A percentile compares a stretch with the other conserved stretches of the same genome.
These are phyloP conservation scores for Mucor indicus DNA, from an alignment of 371 early-diverging fungal species.

Conservation along the genomic window DNA sequence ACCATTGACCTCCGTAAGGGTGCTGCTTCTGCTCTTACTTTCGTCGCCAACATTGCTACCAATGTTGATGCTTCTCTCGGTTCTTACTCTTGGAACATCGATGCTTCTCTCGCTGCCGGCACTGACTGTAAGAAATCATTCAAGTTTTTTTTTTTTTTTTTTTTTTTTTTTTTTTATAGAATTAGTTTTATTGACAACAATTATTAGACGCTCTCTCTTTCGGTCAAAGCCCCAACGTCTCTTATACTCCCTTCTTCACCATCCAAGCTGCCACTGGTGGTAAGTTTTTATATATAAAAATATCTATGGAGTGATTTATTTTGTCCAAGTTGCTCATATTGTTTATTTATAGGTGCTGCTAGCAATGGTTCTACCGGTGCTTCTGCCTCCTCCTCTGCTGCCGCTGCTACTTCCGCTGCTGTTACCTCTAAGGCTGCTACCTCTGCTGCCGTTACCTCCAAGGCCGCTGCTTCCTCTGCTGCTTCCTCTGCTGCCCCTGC, in stretches of 20 bases:
- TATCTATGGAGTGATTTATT: too few relatives aligned
- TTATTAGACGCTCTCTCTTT: slow-evolving; percentile 16
- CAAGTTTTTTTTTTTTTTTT: too few relatives aligned
- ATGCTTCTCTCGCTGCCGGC: slow-evolving; percentile 28
- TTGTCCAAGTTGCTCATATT: too few relatives aligned
- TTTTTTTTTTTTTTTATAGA: not conserved
- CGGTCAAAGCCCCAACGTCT: slow-evolving; percentile 11
- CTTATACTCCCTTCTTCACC: slow-evolving; percentile 37
- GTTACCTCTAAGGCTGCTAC: slow-evolving; percentile 6
- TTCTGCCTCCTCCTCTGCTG: not conserved
- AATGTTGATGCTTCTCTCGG: slow-evolving; percentile 31
- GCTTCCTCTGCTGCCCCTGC: slow-evolving; percentile 3
- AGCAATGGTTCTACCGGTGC: not conserved
- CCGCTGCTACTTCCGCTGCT: slow-evolving; percentile 4
- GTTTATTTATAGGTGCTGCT: not conserved
- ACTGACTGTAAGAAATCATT: slow-evolving; percentile 50
- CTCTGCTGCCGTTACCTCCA: slow-evolving; percentile 4
- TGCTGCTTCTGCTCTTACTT: slow-evolving; percentile 6
- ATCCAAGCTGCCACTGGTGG: slow-evolving; percentile 28
- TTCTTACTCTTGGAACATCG: slow-evolving; percentile 38
- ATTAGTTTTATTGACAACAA: too few relatives aligned
- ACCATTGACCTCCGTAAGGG: slow-evolving; percentile 37
- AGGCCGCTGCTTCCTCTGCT: slow-evolving; percentile 1
- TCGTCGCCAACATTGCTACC: slow-evolving; percentile 15
- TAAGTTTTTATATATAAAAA: not conserved